Conservation (phyloP, 2,329 filamentous ascomycete genomes). For the Aspergillus ustus region DNA sequence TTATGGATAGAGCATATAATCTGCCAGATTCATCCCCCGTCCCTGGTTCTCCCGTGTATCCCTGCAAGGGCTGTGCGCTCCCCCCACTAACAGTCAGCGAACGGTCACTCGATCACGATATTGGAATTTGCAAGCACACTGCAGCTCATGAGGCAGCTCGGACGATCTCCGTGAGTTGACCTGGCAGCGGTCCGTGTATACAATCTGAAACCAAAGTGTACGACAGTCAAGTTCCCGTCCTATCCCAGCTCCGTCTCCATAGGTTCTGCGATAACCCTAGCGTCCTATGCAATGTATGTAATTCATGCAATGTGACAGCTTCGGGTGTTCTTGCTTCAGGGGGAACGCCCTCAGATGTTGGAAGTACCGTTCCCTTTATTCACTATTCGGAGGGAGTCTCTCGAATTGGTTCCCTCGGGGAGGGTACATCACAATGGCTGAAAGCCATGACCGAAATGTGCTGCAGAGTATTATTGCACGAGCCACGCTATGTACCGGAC, state of each 20-base stretch:
- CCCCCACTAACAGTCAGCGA: not conserved
- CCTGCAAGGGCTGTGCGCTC: not conserved
- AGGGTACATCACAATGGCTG: not conserved
- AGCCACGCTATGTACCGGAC: not conserved
- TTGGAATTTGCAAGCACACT: not conserved
- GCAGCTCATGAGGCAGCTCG: not conserved
- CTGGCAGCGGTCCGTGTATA: not conserved
- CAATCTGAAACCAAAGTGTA: constrained; percentile 1
- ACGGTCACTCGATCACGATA: not conserved
- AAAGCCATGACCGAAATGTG: not conserved
- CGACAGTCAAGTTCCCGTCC: not conserved
- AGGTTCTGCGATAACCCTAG: not conserved
- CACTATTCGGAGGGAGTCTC: not conserved
- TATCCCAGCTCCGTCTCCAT: not conserved
- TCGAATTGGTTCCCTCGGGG: not conserved
- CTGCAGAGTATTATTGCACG: not conserved
- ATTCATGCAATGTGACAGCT: not conserved
- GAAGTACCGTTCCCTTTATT: not conserved
- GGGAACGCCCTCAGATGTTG: not conserved
- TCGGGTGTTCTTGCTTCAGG: not conserved
- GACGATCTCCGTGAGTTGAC: not conserved
- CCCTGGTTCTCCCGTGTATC: not conserved
- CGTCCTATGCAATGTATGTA: constrained; percentile 6
- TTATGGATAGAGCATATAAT: not conserved
- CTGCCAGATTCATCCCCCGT: not conserved